These are phyloP conservation scores for Panicum miliaceum DNA, from an alignment of 176 grass and related monocot species.

Conservation along the genomic window DNA sequence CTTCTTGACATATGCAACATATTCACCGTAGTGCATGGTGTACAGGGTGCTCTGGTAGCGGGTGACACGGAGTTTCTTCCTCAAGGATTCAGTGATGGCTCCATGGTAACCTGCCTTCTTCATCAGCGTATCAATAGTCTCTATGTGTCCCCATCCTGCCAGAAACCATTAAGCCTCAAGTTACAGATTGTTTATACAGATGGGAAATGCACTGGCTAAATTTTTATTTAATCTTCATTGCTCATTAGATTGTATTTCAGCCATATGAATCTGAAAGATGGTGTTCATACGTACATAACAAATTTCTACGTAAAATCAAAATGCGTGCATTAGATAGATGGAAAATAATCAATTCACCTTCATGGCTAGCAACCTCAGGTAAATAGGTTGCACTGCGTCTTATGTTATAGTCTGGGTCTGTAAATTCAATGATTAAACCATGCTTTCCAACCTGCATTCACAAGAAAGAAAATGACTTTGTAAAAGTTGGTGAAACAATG, in stretches of 20 bases:
- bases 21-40: conserved; percentile 91
- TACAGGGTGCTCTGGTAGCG: conserved; percentile 93
- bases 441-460: conserved; percentile 83
- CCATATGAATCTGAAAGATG: background rate
- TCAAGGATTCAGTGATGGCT: conserved; percentile 64
- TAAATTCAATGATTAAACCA: conserved; percentile 99
- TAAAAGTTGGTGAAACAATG: conserved; percentile 14
- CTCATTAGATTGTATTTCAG: conserved; percentile 10
- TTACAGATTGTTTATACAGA: conserved; percentile 18
- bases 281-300: background rate
- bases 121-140: conserved; percentile 96
- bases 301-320: background rate
- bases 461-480: conserved; percentile 11
- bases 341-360: conserved; percentile 59
- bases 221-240: background rate
- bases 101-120: conserved; percentile 92
- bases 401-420: conserved; percentile 76
- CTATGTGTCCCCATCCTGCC: conserved; percentile 82
- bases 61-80: conserved; percentile 78
- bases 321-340: background rate
- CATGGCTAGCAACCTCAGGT: conserved; percentile 93
- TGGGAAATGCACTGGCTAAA: background rate
- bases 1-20: conserved; percentile 74
- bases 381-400: conserved; percentile 90
- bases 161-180: conserved; percentile 18